phyloP scores from a whole-genome alignment of 2,329 filamentous ascomycete genomes.

The Paraconiothyrium brasiliense region DNA sequence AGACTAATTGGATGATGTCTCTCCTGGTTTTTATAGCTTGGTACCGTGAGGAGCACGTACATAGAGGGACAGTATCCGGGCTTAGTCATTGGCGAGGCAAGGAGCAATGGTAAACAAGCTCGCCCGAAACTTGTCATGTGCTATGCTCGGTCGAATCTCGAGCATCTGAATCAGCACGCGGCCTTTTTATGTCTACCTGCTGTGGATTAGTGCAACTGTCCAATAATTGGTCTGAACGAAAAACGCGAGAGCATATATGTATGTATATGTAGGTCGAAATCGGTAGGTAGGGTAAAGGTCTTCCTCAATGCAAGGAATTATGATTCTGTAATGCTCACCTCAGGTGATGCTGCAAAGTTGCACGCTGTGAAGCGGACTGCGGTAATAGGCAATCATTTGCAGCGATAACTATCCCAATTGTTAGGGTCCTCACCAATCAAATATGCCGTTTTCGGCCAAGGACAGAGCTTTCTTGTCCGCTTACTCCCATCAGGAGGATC shows the following conservation, averaged over 20 bases:
- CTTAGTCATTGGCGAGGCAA: not conserved
- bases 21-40: not conserved
- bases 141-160: not conserved
- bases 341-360: no score
- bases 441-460: constrained; percentile 1
- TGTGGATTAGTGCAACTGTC: no score
- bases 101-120: not conserved
- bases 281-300: no score
- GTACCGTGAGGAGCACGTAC: no score
- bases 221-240: no score
- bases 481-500: not conserved
- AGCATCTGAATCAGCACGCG: no score
- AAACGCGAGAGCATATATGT: no score
- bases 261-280: no score
- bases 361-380: no score
- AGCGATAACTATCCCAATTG: not conserved
- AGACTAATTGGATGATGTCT: not conserved
- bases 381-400: not conserved
- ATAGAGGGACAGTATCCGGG: not conserved
- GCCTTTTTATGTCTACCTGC: no score
- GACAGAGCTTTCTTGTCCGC: constrained; percentile 1
- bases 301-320: no score
- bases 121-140: not conserved
- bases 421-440: not conserved
- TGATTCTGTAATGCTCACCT: no score